phyloP scores from a whole-genome alignment of 2,329 filamentous ascomycete genomes.

The Stagonosporopsis vannaccii region DNA sequence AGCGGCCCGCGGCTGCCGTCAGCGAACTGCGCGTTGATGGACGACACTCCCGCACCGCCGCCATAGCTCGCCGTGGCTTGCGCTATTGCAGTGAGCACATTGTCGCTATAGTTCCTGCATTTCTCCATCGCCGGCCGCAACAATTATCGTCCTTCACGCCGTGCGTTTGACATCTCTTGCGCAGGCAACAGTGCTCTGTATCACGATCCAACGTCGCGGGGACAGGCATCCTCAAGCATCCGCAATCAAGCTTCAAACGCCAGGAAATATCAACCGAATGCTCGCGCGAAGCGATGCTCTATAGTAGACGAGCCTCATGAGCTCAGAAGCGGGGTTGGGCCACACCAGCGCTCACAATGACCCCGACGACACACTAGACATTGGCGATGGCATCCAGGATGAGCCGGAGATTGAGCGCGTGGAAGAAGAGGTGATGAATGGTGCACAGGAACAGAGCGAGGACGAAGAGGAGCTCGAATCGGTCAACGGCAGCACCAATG shows the following conservation, averaged over 20 bases:
- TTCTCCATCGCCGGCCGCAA: background rate
- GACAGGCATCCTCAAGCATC: background rate
- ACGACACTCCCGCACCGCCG: conserved; percentile 21
- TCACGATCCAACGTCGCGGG: background rate
- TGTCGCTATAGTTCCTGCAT: background rate
- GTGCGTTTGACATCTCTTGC: background rate
- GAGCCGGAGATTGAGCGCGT: conserved; percentile 60
- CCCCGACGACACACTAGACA: conserved; percentile 43
- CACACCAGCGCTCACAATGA: conserved; percentile 67
- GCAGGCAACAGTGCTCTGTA: background rate
- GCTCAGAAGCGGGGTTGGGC: conserved; percentile 70
- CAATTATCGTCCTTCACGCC: background rate
- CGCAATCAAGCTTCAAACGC: background rate
- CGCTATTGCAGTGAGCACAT: background rate
- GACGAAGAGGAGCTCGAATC: conserved; percentile 34
- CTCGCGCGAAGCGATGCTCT: conserved; percentile 60
- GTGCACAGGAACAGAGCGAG: conserved; percentile 27
- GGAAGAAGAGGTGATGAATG: conserved; percentile 11
- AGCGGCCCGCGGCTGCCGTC: conserved; percentile 28
- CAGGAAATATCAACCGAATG: conserved; percentile 9
- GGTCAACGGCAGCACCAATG: conserved; percentile 32
- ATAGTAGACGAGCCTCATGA: conserved; percentile 67
- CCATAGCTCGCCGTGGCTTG: conserved; percentile 4
- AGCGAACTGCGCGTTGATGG: conserved; percentile 3
- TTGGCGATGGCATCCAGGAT: conserved; percentile 61